Base-by-base conservation (phyloP, 2,329 filamentous ascomycete genomes). In the Venturia nashicola region DNA sequence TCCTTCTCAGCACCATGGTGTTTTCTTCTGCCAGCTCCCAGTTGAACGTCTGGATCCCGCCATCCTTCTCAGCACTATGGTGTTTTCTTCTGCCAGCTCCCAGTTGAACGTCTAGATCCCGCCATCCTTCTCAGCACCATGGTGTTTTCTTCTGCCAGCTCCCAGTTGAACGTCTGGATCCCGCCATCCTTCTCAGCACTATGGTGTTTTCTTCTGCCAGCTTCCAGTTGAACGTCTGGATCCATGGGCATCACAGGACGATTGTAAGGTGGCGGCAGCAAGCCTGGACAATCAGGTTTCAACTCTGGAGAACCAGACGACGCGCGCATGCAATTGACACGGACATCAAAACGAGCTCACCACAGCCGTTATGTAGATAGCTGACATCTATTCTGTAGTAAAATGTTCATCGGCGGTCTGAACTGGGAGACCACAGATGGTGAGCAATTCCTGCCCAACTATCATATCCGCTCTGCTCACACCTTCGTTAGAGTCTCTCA, bases 391-490 rank as follows among this genome's bases (percentile, higher is more conserved):
- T 73, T 65, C 70, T 66, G 72, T 78, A 99, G 94, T 72, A 99
- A 99, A 80, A 99, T 99, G 94, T 99, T 99, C 71, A 99, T 99
- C 76, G 94, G 94, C 71, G 94, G 94, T 48, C 79, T 99, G 64
- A 99, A 99, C 74, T 99, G 94, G 94, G 94, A 99, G 77, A 99
- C 94, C 18, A 97, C 94, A 64, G 93, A 97, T 79, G 87, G 93
- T 97, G 86, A 83, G 91, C 46, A 78, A 43, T 65, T 34, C 34
- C 36, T 51, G 27, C 43, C 27, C 16, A 44, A 44, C 61, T 65
- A 20, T 36, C 61, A 64, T 32, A 44, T 57, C 57, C 39, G 32
- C 51, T 20, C 44, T 36, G 46, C 55, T 63, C 59, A 64, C 44
- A 63, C 51, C 34, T 61, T 44, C 42, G 48, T 59, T 73, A 99